These are phyloP conservation scores for Pezicula carpinea DNA, from an alignment of 2,329 filamentous ascomycete species.

Conservation along the genomic window DNA sequence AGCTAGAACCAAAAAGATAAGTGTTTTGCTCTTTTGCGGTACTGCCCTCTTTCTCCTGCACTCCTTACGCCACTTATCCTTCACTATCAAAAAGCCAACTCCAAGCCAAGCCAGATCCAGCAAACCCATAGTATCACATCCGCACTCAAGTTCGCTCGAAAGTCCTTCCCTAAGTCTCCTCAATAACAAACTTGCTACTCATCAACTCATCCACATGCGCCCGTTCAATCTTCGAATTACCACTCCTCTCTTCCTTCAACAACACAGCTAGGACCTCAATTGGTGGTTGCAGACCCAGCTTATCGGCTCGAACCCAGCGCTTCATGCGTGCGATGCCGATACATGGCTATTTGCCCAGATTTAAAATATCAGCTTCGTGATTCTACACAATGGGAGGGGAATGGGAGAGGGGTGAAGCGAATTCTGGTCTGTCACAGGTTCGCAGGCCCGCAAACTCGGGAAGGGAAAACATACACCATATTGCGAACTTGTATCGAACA, in stretches of 20 bases:
- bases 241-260: conserved; percentile 61
- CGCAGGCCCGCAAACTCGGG: not conserved
- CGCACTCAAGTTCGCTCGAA: not conserved
- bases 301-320: conserved; percentile 83
- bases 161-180: conserved; percentile 11
- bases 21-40: too few species aligned
- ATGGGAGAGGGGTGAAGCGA: too few species aligned
- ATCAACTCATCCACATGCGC: conserved; percentile 71
- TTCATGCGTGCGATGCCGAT: conserved; percentile 77
- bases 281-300: conserved; percentile 79
- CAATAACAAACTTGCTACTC: conserved; percentile 39
- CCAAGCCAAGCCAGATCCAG: not conserved
- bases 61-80: not conserved
- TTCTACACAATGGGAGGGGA: not conserved
- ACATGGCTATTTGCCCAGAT: conserved; percentile 60
- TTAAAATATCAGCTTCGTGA: conserved; percentile 3
- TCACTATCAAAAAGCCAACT: not conserved
- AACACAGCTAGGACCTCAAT: conserved; percentile 87
- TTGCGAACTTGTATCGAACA: conserved; percentile 88
- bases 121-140: not conserved
- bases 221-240: conserved; percentile 50
- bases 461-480: conserved; percentile 70
- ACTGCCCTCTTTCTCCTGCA: too few species aligned
- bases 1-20: too few species aligned
- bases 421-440: not conserved